A percentile compares a stretch with the other conserved stretches of the same genome.
phyloP scores from a whole-genome alignment of 371 early-diverging fungal genomes.

The Mortierella sp. region DNA sequence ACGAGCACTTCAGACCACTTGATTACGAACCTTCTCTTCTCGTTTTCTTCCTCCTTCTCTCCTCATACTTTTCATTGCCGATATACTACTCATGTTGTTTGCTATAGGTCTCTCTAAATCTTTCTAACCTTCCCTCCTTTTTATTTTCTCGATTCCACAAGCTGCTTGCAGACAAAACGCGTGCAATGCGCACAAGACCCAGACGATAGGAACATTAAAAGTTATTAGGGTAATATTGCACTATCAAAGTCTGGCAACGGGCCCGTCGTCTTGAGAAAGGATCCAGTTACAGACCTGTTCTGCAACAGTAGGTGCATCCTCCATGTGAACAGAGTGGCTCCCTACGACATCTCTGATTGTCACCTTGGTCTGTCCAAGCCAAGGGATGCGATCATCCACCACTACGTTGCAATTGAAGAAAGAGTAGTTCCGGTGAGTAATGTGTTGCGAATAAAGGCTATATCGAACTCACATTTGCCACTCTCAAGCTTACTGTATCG shows the following conservation, averaged over 20 bases:
- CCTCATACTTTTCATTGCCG: too few relatives aligned
- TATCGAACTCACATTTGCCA: not conserved
- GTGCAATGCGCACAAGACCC: not conserved
- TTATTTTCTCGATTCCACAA: too few relatives aligned
- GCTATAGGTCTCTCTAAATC: too few relatives aligned
- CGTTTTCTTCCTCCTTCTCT: too few relatives aligned
- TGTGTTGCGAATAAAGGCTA: not conserved
- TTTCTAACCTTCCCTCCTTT: too few relatives aligned
- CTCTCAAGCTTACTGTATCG: conserved; percentile 2
- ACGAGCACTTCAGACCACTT: too few relatives aligned
- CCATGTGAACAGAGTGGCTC: conserved; percentile 25
- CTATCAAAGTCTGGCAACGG: not conserved
- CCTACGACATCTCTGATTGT: conserved; percentile 17
- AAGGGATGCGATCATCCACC: conserved; percentile 10
- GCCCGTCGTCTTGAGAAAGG: conserved; percentile 17
- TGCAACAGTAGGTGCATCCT: conserved; percentile 19
- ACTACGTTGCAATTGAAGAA: conserved; percentile 9
- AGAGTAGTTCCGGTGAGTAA: not conserved
- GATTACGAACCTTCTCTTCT: too few relatives aligned
- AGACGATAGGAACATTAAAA: not conserved
- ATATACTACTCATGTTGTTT: too few relatives aligned
- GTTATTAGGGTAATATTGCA: too few relatives aligned
- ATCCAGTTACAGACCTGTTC: conserved; percentile 22
- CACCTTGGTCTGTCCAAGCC: conserved; percentile 15
- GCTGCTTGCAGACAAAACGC: too few relatives aligned